Base-by-base conservation (phyloP, 805 yeast species). In the Pichia ethanolica region DNA sequence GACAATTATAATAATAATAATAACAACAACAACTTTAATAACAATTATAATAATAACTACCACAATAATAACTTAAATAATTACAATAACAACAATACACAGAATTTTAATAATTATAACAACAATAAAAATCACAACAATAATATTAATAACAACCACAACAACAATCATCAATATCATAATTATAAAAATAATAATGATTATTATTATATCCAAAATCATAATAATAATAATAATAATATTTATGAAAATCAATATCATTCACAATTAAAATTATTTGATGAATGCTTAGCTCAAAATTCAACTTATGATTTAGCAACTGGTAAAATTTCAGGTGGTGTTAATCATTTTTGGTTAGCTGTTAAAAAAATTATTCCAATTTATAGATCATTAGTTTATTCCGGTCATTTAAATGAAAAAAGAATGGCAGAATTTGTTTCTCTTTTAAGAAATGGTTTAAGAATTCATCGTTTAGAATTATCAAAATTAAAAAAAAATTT, bases 401-500 rank as follows among this genome's bases (percentile, higher is more conserved):
- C 75, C 1, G 77, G 78, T 25, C 78, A 75, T 51, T 67, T 78
- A 48, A 71, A 71, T 50, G 69, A 71, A 32, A 68, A 66, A 42
- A 65, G 80, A 53, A 74, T 74, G 53, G 70, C 79, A 2, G 71
- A 73, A 38, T 64, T 79, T 51, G 75, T 78, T 25, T 77, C 78
- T 46, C 59, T 78, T 4, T 62, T 79, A 39, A 78, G 80, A 55
- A 78, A 78, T 49, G 82, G 81, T 5, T 65, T 79, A 37, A 70
- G 82, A 58, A 77, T 78, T 30, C 78, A 78, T 58, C 71, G 83
- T 60, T 65, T 72, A 37, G 81, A 78, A 58, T 63, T 77, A 46
- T 72, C 81, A 6, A 74, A 78, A 58, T 67, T 79, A 63, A 72
- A 77, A 51, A 78, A 78, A 61, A 79, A 79, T 56, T 77, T 82